Percentiles rank a stretch among this genome's conserved stretches.
phyloP scores from a whole-genome alignment of 1,139 yeast genomes.

The Pneumocystis canis region DNA sequence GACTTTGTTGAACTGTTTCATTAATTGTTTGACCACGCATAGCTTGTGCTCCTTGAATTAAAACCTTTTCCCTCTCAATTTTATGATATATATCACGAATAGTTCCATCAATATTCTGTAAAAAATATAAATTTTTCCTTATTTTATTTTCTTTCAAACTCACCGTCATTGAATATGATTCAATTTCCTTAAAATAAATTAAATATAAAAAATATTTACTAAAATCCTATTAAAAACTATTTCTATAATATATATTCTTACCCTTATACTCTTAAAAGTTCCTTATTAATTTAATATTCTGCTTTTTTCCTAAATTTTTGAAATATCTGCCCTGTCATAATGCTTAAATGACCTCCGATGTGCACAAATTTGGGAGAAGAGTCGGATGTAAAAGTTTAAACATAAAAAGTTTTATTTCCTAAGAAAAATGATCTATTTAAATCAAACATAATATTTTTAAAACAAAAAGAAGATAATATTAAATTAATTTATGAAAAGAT shows the following conservation, averaged over 20 bases:
- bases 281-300: not conserved
- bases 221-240: too few relatives aligned
- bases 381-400: not conserved
- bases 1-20: conserved; percentile 70
- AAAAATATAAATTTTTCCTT: not conserved
- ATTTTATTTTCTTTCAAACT: not conserved
- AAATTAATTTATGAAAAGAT: not conserved
- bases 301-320: not conserved
- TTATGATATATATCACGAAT: conserved; percentile 58
- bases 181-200: not conserved
- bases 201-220: not conserved
- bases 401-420: too few relatives aligned
- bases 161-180: not conserved
- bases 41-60: conserved; percentile 74
- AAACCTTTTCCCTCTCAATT: conserved; percentile 74
- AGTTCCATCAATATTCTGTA: conserved; percentile 7
- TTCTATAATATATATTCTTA: not conserved
- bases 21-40: conserved; percentile 66
- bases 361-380: not conserved
- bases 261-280: not conserved
- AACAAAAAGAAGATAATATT: not conserved
- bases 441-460: not conserved
- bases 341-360: not conserved
- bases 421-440: not conserved
- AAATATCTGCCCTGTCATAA: not conserved